Conservation (phyloP, 208 protist species). For the Trichomonas tenax region DNA sequence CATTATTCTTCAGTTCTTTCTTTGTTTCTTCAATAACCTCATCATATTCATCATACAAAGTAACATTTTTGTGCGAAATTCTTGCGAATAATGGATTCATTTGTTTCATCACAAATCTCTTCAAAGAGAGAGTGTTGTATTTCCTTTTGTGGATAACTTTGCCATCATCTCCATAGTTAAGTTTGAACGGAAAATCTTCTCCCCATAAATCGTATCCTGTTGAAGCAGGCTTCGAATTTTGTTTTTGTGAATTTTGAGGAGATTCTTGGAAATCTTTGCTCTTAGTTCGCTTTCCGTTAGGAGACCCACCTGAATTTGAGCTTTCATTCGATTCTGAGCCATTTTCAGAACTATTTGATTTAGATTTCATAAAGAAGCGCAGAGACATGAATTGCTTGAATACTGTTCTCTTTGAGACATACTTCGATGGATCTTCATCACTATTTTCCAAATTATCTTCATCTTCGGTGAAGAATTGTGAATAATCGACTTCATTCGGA, state of each 20-base stretch:
- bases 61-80: neutral
- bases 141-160: neutral
- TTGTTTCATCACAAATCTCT: neutral
- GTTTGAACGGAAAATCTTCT: neutral
- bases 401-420: neutral
- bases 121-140: neutral
- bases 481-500: neutral
- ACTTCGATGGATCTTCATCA: neutral
- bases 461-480: neutral
- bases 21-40: neutral
- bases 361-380: neutral
- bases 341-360: neutral
- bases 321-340: too few species aligned
- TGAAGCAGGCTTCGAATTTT: neutral
- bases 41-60: neutral
- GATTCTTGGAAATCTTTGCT: too few species aligned
- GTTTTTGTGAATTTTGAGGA: too few species aligned
- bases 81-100: neutral
- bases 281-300: too few species aligned
- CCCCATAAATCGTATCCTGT: neutral
- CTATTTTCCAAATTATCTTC: neutral
- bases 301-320: too few species aligned
- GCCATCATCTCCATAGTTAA: neutral
- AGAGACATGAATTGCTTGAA: neutral
- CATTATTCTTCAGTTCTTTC: neutral